Base-by-base conservation (phyloP, 139 green algal genomes). In the Auxenochlorella pyrenoidosa region DNA sequence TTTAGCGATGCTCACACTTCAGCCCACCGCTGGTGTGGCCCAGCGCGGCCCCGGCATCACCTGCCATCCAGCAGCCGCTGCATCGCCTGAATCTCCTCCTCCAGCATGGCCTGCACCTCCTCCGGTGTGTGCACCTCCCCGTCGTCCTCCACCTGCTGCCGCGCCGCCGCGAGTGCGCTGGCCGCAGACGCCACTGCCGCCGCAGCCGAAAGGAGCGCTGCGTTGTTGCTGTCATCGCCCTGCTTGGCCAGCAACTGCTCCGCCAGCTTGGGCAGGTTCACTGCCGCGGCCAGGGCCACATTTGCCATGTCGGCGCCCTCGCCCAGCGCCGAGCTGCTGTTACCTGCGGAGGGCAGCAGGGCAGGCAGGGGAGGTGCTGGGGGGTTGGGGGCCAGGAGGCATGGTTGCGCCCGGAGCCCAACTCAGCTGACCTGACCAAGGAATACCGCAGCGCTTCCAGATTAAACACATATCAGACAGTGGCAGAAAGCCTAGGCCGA, bases 61-160 rank as follows among this genome's bases (percentile, higher is more conserved):
- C 77, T 75, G 43, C 82, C 82, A 5, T 86, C 82, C 82, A 86
- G 66, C n/a, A 86, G 82, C 0, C 59, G 59, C 16, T 41, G 59
- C 82, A 86, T 78, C 32, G 82, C 82, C 47, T 59, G 24, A 24
- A 86, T 38, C 66, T 86, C 82, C 32, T 79, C 66, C 65, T 86
- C 82, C 6, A 86, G 44, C 82, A 86, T 22, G 38, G n/a, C 12
- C 43, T 36, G 19, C 82, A 86, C 82, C 21, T 79, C 82, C 2
- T n/a, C 43, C 0, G n/a, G 38, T 3, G 30, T 86, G 63, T 32
- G 60, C 41, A n/a, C 80, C 59, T 59, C 60, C 0, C 41, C 80
- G 21, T 30, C 63, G 0, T 32, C 80, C 75, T 34, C 26, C 41
- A 38, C 8, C 59, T 21, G 79, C 79, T 18, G 43, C 60, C 22